phyloP scores from a whole-genome alignment of 768 basidiomycete genomes.

The Neoboletus brunneissimus region DNA sequence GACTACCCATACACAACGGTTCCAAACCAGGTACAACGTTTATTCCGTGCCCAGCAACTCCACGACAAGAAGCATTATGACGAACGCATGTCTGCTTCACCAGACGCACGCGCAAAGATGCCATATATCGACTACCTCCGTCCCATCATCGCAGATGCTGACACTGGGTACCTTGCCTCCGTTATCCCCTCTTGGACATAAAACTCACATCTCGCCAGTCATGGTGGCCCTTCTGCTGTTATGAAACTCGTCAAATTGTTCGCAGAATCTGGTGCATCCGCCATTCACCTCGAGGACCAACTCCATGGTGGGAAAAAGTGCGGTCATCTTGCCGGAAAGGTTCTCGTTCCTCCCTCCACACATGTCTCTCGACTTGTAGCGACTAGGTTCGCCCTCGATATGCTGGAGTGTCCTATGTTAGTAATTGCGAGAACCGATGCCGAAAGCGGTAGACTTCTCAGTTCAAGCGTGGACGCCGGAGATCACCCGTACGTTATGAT shows the following conservation, averaged over 20 bases:
- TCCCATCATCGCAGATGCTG: constrained; percentile 92
- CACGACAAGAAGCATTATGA: constrained; percentile 94
- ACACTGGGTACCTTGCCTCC: constrained; percentile 69
- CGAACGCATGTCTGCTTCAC: constrained; percentile 66
- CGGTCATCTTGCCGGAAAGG: constrained; percentile 89
- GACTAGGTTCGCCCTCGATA: constrained; percentile 86
- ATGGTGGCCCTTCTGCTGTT: constrained; percentile 88
- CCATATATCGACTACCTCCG: constrained; percentile 84
- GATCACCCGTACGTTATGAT: constrained; percentile 59
- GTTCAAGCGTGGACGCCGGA: constrained; percentile 74
- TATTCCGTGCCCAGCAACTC: constrained; percentile 88
- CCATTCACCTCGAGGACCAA: constrained; percentile 92
- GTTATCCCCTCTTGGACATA: neutral
- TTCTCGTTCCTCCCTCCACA: constrained; percentile 86
- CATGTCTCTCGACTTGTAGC: constrained; percentile 84
- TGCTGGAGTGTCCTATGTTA: constrained; percentile 84
- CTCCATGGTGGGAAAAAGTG: constrained; percentile 95
- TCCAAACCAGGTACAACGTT: constrained; percentile 89
- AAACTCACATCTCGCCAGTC: constrained; percentile 44
- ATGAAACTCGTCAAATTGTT: constrained; percentile 95
- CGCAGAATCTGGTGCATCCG: constrained; percentile 91
- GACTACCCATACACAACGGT: constrained; percentile 97
- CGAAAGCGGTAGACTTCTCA: constrained; percentile 81
- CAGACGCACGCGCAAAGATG: constrained; percentile 64
- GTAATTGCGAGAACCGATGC: constrained; percentile 92